Evolutionary conservation across 2,329 filamentous ascomycete species (phyloP).

Genomic region (Diaporthe vexans): DNA sequence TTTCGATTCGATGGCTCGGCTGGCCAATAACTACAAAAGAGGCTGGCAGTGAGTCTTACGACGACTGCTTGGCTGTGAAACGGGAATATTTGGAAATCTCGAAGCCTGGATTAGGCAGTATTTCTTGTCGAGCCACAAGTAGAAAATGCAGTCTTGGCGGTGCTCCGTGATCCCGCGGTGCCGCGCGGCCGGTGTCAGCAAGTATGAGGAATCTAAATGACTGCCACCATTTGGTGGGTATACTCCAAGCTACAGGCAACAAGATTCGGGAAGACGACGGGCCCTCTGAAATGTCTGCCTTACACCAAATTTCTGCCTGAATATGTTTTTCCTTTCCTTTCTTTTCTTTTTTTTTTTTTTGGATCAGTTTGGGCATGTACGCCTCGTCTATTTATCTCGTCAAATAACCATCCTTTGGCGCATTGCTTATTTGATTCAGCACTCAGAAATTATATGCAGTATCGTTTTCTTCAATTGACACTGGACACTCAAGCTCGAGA

Average conservation of each 20-base stretch:
- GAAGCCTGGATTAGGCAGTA: slow-evolving; percentile 28
- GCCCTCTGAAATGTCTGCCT: neutral
- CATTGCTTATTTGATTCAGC: neutral
- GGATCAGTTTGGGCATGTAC: neutral
- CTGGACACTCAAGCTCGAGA: neutral
- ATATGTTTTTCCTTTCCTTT: neutral
- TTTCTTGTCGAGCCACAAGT: neutral
- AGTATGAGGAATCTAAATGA: neutral
- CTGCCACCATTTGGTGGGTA: too few relatives aligned
- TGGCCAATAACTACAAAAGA: neutral
- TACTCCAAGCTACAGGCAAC: neutral
- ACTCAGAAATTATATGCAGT: neutral
- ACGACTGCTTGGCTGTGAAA: neutral
- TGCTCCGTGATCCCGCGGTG: neutral
- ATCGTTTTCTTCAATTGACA: neutral
- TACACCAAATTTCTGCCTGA: neutral
- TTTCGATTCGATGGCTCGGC: too few relatives aligned
- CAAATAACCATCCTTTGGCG: neutral
- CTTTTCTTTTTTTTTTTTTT: neutral
- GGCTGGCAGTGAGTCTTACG: slow-evolving; percentile 4
- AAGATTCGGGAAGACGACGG: neutral
- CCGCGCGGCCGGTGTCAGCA: slow-evolving; percentile 23
- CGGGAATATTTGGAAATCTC: neutral
- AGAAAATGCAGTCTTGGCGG: slow-evolving; percentile 11
- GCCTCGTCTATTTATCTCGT: neutral